Conservation (phyloP, 2,329 filamentous ascomycete species). For the Biscogniauxia sp. region DNA sequence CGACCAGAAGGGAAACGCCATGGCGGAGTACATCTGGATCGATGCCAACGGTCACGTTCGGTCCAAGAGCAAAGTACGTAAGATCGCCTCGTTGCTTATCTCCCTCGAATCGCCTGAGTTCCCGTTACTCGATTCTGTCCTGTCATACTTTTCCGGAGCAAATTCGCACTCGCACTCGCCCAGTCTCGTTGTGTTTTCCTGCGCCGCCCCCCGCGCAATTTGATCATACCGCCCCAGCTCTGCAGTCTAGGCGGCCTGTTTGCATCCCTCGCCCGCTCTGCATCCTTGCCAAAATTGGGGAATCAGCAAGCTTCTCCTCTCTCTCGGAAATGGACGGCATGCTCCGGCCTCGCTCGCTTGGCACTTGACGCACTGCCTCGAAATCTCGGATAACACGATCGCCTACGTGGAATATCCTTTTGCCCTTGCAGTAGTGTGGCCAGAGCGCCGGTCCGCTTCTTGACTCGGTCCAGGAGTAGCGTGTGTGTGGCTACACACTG, state of each 20-base stretch:
- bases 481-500: not conserved
- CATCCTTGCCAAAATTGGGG: not conserved
- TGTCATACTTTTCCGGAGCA: conserved; percentile 16
- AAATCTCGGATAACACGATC: not conserved
- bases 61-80: conserved; percentile 92
- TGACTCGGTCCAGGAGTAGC: not conserved
- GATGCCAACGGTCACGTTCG: conserved; percentile 79
- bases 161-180: conserved; percentile 5
- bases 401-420: not conserved
- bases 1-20: conserved; percentile 82
- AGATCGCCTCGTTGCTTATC: conserved; percentile 21
- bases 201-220: conserved; percentile 7
- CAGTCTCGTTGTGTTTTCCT: conserved; percentile 5
- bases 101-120: conserved; percentile 26
- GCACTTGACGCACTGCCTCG: conserved; percentile 1
- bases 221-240: not conserved
- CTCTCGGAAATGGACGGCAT: conserved; percentile 16
- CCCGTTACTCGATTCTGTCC: conserved; percentile 26
- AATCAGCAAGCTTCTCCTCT: not conserved
- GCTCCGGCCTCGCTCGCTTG: conserved; percentile 24
- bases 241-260: not conserved
- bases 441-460: not conserved
- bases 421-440: not conserved
- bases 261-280: not conserved
- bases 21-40: conserved; percentile 98